Conservation (phyloP, 805 yeast species). For the Candida ficus region DNA sequence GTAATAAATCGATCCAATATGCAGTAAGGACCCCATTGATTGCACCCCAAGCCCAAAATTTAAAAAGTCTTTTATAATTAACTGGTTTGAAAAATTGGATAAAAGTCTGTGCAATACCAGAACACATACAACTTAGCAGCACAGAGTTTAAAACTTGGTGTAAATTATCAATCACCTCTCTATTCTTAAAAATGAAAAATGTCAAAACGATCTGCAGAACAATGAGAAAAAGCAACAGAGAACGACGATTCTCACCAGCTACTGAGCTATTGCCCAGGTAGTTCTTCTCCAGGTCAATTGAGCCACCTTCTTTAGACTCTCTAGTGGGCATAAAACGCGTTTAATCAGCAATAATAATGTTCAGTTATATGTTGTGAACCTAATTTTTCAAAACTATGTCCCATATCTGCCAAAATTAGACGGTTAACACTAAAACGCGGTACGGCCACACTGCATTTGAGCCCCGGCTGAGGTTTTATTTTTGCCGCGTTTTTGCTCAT, state of each 20-base stretch:
- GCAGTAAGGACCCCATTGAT: slow-evolving; percentile 52
- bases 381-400: too few species aligned
- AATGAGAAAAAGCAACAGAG: slow-evolving; percentile 10
- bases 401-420: background rate
- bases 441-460: background rate
- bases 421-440: background rate
- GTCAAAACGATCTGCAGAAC: slow-evolving; percentile 8
- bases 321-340: background rate
- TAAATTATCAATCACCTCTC: slow-evolving; percentile 20
- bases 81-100: slow-evolving; percentile 21
- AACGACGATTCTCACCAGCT: background rate
- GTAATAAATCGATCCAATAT: slow-evolving; percentile 48
- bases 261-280: too few species aligned
- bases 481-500: background rate
- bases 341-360: too few species aligned
- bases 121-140: slow-evolving; percentile 19
- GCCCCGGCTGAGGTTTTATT: too few species aligned
- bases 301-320: background rate
- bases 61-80: slow-evolving; percentile 24
- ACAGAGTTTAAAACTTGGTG: slow-evolving; percentile 23
- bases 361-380: too few species aligned
- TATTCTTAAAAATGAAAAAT: slow-evolving; percentile 12
- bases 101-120: slow-evolving; percentile 21
- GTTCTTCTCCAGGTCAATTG: slow-evolving; percentile 20
- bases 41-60: slow-evolving; percentile 56